Percentiles rank a stretch among this genome's conserved stretches.
phyloP scores from a whole-genome alignment of 208 protist genomes.

The Naegleria lovaniensis region DNA sequence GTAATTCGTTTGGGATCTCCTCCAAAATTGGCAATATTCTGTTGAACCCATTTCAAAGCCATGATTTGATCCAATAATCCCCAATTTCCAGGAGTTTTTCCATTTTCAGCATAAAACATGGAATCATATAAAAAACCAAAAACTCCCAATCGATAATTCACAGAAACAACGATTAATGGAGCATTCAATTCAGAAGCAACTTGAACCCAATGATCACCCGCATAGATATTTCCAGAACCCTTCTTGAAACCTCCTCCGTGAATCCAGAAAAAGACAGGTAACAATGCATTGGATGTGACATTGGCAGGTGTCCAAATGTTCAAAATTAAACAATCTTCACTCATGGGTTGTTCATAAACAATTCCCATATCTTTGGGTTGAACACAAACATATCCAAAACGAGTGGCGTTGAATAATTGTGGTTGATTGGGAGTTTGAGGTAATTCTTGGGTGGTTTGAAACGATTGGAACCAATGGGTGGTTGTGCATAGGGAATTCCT shows the following conservation, averaged over 20 bases:
- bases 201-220: neutral
- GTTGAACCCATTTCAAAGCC: constrained; percentile 54
- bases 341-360: neutral
- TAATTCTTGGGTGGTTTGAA: constrained; percentile 32
- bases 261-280: constrained; percentile 41
- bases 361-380: neutral
- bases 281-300: neutral
- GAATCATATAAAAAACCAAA: neutral
- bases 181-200: neutral
- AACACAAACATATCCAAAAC: constrained; percentile 29
- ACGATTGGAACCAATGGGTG: constrained; percentile 38
- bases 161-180: neutral
- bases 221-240: constrained; percentile 1
- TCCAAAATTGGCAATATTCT: constrained; percentile 57
- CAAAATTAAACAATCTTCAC: constrained; percentile 45
- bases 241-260: constrained; percentile 37
- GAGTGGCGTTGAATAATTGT: constrained; percentile 30
- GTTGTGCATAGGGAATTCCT: constrained; percentile 39
- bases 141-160: constrained; percentile 14
- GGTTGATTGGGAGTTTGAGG: neutral
- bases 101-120: neutral
- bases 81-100: constrained; percentile 32
- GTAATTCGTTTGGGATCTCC: constrained; percentile 51
- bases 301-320: constrained; percentile 38
- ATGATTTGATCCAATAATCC: constrained; percentile 49